Base-by-base conservation (phyloP, 2,329 filamentous ascomycete species). In the Celoporthe dispersa region DNA sequence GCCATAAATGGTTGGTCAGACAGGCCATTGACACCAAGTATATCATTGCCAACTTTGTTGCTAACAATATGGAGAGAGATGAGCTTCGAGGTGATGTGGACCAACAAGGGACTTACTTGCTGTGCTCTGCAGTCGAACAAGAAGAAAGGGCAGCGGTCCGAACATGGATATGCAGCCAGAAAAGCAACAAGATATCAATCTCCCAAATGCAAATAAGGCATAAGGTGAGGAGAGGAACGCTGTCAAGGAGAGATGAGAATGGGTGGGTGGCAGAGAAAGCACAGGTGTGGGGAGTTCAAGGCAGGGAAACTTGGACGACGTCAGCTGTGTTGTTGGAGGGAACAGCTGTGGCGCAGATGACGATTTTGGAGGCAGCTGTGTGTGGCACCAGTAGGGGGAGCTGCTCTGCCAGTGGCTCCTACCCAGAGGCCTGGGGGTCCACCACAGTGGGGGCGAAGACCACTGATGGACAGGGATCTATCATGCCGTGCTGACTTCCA, bases 221-320 rank as follows among this genome's bases (percentile, higher is more conserved):
- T 63, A 35, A 62, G 44, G 41, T 35, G 57, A 48, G 66, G 66
- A 60, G 48, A 64, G 39, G 57, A 41, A 37, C 37, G 59, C 60
- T 37, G 55, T 59, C 64, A 66, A 62, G 68, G 28, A 62, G 33
- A 62, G 37, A 48, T 28, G 61, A 59, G 39, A 39, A 66, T 35
- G 53, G 39, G 51, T 22, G 11, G 55, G 57, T 62, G 7, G 57
- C 16, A 60, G 33, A 60, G 57, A 31, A 31, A 51, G 48, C 22
- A 33, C 33, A 67, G 66, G 14, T 31, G 39, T 67, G 39, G 62
- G 41, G 39, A 35, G 22, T 5, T 44, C 25, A 61, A 48, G 65
- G 33, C 61, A 48, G 39, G 62, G 41, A 64, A 64, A 64, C 39
- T 64, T 51, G 28, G 62, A 64, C 62, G 41, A 64, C 62, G 62